A percentile compares a stretch with the other conserved stretches of the same genome.
Evolutionary conservation across 148 eudicot genomes (phyloP).

Genomic region (Vaccinium myrtillus): DNA sequence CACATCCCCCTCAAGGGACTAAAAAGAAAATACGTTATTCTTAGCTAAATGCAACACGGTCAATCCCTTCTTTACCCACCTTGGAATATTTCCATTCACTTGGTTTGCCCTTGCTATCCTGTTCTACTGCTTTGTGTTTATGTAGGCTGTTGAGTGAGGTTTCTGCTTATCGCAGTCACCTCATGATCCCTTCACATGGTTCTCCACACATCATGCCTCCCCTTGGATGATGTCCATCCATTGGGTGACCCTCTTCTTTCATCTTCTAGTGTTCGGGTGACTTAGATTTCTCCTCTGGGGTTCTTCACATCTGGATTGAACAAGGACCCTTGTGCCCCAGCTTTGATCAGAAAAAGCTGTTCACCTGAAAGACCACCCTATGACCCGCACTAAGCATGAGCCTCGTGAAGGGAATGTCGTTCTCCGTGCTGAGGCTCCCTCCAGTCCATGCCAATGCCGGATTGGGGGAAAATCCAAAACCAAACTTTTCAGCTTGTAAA

Average conservation of each 20-base stretch:
- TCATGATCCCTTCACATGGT: not conserved
- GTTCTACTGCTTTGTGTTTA: not conserved
- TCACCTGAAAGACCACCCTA: not conserved
- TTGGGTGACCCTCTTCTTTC: not conserved
- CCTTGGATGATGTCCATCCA: not conserved
- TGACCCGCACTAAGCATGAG: not conserved
- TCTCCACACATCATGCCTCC: not conserved
- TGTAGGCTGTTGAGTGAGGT: not conserved
- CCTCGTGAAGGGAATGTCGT: not conserved
- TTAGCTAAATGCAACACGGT: not conserved
- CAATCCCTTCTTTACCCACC: not conserved
- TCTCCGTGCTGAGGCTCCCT: not conserved
- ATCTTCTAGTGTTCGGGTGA: not conserved
- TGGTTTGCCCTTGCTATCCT: not conserved
- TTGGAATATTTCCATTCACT: not conserved
- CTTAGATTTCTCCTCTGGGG: not conserved
- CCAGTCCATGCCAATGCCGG: not conserved
- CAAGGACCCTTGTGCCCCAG: not conserved
- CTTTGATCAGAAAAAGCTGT: not conserved
- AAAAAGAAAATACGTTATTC: not conserved
- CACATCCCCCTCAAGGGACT: not conserved
- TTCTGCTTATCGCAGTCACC: not conserved
- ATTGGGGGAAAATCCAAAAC: not conserved
- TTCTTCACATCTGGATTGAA: not conserved
- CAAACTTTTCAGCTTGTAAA: not conserved